Conservation (phyloP, 2,329 filamentous ascomycete genomes). For the Colletotrichum sp. region DNA sequence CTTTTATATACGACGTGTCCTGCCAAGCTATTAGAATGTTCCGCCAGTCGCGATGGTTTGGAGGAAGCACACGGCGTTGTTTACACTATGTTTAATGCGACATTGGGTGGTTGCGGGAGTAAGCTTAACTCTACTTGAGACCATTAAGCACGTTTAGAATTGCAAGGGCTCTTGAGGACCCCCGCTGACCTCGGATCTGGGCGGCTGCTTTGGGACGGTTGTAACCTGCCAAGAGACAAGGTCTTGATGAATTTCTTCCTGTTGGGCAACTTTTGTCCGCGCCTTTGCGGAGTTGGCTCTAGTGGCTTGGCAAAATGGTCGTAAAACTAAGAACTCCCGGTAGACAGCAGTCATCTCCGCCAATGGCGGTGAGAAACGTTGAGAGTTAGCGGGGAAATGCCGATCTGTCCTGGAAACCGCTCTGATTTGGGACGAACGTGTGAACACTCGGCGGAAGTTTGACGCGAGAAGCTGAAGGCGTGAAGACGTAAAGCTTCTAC, state of each 20-base stretch:
- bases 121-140: slow-evolving; percentile 7
- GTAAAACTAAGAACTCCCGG: background rate
- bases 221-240: background rate
- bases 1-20: background rate
- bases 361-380: background rate
- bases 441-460: slow-evolving; percentile 2
- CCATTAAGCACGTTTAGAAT: background rate
- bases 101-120: background rate
- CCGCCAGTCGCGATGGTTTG: slow-evolving; percentile 6
- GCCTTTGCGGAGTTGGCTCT: background rate
- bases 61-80: background rate
- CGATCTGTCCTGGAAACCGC: background rate
- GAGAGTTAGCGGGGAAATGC: background rate
- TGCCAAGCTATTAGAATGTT: slow-evolving; percentile 3
- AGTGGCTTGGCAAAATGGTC: slow-evolving; percentile 7
- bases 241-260: background rate
- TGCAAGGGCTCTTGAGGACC: background rate
- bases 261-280: background rate
- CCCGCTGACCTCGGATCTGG: background rate
- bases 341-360: background rate
- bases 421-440: background rate
- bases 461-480: background rate
- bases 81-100: background rate
- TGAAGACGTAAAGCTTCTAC: background rate
- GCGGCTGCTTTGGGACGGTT: background rate